A percentile compares a stretch with the other conserved stretches of the same genome.
Evolutionary conservation across 768 basidiomycete genomes (phyloP).

Genomic region (Hygrophorus russula): DNA sequence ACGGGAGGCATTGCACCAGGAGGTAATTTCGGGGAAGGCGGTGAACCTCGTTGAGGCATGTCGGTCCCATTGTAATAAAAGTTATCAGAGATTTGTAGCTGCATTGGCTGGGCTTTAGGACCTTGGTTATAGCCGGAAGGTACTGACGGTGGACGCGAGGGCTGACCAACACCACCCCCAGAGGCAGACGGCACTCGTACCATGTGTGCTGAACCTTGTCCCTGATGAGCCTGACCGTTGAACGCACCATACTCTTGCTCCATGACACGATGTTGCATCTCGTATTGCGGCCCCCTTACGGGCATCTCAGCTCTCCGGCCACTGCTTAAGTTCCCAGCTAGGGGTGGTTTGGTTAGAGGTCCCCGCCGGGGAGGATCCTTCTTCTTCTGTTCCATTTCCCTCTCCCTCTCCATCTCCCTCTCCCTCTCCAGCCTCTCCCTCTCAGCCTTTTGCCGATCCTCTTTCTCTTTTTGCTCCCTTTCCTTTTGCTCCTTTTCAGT

Average conservation of each 20-base stretch:
- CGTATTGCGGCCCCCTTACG: constrained; percentile 83
- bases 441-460: constrained; percentile 19
- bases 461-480: constrained; percentile 26
- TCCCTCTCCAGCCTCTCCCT: constrained; percentile 34
- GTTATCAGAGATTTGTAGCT: not conserved
- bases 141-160: constrained; percentile 15
- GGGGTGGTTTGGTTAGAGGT: constrained; percentile 56
- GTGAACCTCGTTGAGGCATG: not conserved
- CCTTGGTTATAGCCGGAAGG: constrained; percentile 11
- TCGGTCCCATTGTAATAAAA: constrained; percentile 2
- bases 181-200: constrained; percentile 16
- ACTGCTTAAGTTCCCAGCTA: constrained; percentile 33
- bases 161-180: constrained; percentile 5
- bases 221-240: constrained; percentile 18
- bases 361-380: constrained; percentile 39
- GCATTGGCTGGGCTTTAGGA: constrained; percentile 18
- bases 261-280: constrained; percentile 89
- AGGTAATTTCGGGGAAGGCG: constrained; percentile 17
- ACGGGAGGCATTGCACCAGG: constrained; percentile 47
- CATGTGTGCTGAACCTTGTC: constrained; percentile 16
- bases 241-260: constrained; percentile 71
- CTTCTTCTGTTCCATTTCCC: constrained; percentile 38
- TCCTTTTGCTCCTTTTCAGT: constrained; percentile 27
- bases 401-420: constrained; percentile 27
- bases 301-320: constrained; percentile 76